Conservation (phyloP, 2,329 filamentous ascomycete genomes). For the Colletotrichum coccodes region DNA sequence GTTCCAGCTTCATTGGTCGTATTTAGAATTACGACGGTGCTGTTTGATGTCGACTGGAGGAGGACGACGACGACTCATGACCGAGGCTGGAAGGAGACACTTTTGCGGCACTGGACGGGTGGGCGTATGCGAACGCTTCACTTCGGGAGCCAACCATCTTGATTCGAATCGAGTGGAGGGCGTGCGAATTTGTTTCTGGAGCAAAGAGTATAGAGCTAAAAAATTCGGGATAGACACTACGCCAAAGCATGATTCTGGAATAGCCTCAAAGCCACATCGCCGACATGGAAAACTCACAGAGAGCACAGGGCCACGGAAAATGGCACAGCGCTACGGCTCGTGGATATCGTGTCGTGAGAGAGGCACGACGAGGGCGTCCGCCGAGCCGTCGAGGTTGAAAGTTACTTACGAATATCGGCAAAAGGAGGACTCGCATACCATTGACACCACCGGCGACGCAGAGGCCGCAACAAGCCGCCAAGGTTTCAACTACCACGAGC, state of each 20-base stretch:
- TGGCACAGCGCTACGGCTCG: neutral
- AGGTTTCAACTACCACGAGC: neutral
- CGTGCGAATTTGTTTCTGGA: neutral
- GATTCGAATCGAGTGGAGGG: neutral
- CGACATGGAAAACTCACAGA: neutral
- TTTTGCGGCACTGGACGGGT: neutral
- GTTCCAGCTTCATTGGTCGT: neutral
- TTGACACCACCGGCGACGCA: neutral
- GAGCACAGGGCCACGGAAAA: neutral
- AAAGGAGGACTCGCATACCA: neutral
- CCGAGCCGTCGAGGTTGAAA: neutral
- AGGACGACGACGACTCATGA: neutral
- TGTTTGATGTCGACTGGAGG: neutral
- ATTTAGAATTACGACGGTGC: neutral
- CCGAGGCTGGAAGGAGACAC: neutral
- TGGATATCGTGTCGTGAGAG: too few species aligned
- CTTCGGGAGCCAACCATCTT: neutral
- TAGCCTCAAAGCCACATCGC: neutral
- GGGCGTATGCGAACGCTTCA: neutral
- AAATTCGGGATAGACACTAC: neutral
- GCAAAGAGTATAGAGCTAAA: neutral
- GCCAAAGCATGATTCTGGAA: neutral
- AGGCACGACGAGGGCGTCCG: neutral
- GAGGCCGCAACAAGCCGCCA: neutral
- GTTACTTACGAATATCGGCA: too few species aligned